Base-by-base conservation (phyloP, 331 rosid genomes). In the Quercus lobata region DNA sequence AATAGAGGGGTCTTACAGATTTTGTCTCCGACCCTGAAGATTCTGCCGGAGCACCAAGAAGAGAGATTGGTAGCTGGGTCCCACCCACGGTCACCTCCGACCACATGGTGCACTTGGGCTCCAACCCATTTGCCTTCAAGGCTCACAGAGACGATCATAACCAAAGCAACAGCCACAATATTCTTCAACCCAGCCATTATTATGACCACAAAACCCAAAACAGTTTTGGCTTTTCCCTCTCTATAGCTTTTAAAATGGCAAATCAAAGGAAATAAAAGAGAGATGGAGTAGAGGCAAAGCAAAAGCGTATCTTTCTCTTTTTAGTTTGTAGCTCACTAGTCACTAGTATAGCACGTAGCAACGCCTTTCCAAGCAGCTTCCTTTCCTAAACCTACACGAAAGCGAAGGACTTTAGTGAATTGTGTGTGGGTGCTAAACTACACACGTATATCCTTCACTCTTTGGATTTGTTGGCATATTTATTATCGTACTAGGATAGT, bases 11-110 rank as follows among this genome's bases (percentile, higher is more conserved):
- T 52, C 94, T 88, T 58, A 92, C 98, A 94, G 81, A 94, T 84
- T 72, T 86, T 83, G 69, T 94, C 98, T 80, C 98, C 98, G 71
- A 90, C 92, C 78, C 87, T 71, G 52, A 89, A 94, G 52, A 70
- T 16, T 32, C 78, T 89, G 57, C 75, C 82, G 34, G 90, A 79
- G 34, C 97, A 83, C 98, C 98, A 92, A 2, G 93, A 86, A 58
- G 72, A 21, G 74, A 94, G 83, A 79, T 82, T 84, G 7, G 94
- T 76, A 21, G 81, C 65, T 2, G 87, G 86, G 71, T 92, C 97
- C 98, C 98, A 94, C 0, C 98, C 97, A 37, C 89, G 91, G 58
- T 90, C 97, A 21, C 89, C 97, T 35, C 98, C 98, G 9, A 92
- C 94, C 10, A 94, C 92, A 78, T 94, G 98, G 76, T 88, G 91